Base-by-base conservation (phyloP, 169 alveolate genomes). In the Babesia caballi region DNA sequence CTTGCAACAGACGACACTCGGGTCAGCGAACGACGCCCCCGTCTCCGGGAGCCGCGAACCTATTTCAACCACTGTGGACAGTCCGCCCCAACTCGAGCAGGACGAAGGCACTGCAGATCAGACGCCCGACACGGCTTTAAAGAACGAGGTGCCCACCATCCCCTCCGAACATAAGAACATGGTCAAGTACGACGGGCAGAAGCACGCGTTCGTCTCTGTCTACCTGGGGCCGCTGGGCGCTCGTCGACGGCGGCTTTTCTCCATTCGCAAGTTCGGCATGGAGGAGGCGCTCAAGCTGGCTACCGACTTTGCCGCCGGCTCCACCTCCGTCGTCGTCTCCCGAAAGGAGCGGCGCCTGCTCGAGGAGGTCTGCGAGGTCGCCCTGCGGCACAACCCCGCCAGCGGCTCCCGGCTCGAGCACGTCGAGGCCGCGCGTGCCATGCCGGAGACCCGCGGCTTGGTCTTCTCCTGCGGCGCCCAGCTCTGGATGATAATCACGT, bases 171-270 rank as follows among this genome's bases (percentile, higher is more conserved):
- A 14, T 32, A 35, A 44, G 11, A 59, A 57, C 38, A 28, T 58
- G 44, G 85, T 77, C 15, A 77, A 77, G 46, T 88, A 74, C 66
- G 70, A 82, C 69, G 68, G 76, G 42, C 82, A 83, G 57, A 88
- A 88, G 67, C 82, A 77, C 47, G 67, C 91, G 11, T 88, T 80
- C 77, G 85, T 82, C 40, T 65, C 87, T n/a, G 84, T 83, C 1
- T 88, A 78, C 44, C 46, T 77, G 23, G 90, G 83, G 23, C 66
- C 90, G 32, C 81, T 72, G 54, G 93, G 88, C 35, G 76, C 70
- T 30, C 70, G 85, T 30, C 60, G 82, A 27, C 73, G 90, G 71
- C 82, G 83, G 41, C 23, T 75, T 4, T 88, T 88, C 47, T 68
- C 85, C 30, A 69, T 88, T 11, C 52, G 69, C 19, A 77, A 88